Conservation (phyloP, 2,329 filamentous ascomycete species). For the Botrytis squamosa region DNA sequence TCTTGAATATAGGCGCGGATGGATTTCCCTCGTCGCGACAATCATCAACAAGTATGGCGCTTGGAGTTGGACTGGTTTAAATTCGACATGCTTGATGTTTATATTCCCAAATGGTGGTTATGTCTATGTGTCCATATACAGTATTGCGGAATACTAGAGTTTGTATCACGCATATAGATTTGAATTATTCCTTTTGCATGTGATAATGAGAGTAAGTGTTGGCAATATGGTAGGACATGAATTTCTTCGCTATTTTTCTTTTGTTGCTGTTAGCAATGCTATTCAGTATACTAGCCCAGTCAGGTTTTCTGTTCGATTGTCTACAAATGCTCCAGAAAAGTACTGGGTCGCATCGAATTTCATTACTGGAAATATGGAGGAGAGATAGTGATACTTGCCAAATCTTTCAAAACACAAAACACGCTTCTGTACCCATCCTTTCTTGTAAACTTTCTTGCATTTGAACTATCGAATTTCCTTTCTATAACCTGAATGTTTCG, state of each 20-base stretch:
- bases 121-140: constrained; percentile 6
- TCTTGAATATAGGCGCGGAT: background rate
- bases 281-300: background rate
- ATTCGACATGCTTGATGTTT: constrained; percentile 1
- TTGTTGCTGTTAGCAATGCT: background rate
- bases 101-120: background rate
- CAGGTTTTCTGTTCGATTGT: background rate
- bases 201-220: background rate
- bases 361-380: background rate
- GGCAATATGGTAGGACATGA: background rate
- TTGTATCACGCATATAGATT: background rate
- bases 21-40: background rate
- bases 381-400: background rate
- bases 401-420: background rate
- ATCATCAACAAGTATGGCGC: constrained; percentile 4
- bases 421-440: background rate
- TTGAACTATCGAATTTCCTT: background rate
- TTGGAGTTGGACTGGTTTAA: constrained; percentile 5
- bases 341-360: background rate
- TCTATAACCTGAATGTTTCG: background rate
- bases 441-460: background rate
- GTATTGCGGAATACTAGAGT: constrained; percentile 4
- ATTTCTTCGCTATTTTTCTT: background rate
- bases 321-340: background rate
- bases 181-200: background rate